Conservation (phyloP, 352 stramenopile genomes). For the Phytophthora capsici region DNA sequence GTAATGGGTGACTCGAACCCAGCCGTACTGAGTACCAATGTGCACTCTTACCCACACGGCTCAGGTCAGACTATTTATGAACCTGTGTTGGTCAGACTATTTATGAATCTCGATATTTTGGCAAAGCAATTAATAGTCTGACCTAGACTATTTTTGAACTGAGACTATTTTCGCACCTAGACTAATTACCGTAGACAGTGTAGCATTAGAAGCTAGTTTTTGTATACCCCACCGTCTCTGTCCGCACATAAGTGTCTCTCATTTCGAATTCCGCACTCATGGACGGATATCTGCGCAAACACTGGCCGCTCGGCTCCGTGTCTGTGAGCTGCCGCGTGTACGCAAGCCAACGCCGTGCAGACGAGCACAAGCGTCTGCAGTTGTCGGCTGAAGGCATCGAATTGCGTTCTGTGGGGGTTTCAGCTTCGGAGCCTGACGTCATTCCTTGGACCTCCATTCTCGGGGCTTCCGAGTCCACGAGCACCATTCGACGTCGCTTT, state of each 20-base stretch:
- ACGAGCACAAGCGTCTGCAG: constrained; percentile 39
- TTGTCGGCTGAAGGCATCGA: constrained; percentile 47
- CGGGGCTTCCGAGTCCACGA: constrained; percentile 44
- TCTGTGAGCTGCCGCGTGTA: constrained; percentile 39
- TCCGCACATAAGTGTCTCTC: constrained; percentile 14
- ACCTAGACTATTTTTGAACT: too few relatives aligned
- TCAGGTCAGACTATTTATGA: too few relatives aligned
- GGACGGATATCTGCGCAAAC: constrained; percentile 40
- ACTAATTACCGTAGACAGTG: too few relatives aligned
- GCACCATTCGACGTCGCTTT: constrained; percentile 25
- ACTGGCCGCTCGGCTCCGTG: constrained; percentile 32
- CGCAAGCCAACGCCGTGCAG: constrained; percentile 26
- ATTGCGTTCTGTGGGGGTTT: constrained; percentile 20
- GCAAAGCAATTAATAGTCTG: too few relatives aligned
- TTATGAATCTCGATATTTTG: too few relatives aligned
- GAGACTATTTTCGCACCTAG: too few relatives aligned
- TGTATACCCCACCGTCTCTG: constrained; percentile 4
- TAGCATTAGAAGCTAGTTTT: not conserved
- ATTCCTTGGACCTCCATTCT: constrained; percentile 57
- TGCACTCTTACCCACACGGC: too few relatives aligned
- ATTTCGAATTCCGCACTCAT: constrained; percentile 7
- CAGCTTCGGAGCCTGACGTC: constrained; percentile 24
- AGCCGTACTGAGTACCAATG: too few relatives aligned
- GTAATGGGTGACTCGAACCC: too few relatives aligned
- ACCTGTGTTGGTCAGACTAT: too few relatives aligned